Evolutionary conservation across 2,329 filamentous ascomycete genomes (phyloP).

Genomic region (Hypocreales sp.): DNA sequence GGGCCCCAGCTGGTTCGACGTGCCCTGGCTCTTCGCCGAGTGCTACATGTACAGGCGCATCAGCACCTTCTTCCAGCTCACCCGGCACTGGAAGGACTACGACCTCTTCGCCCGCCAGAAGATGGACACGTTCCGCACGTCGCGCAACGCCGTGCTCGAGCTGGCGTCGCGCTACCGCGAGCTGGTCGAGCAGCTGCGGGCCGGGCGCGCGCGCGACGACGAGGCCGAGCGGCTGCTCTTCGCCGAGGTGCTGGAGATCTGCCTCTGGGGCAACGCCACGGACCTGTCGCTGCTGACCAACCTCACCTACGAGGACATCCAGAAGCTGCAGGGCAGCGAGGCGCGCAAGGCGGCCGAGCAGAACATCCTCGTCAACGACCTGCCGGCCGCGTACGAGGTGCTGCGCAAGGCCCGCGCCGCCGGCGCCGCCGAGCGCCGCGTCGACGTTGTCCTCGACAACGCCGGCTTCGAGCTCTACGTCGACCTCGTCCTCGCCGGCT

Average conservation of each 20-base stretch:
- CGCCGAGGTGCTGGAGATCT: constrained; percentile 88
- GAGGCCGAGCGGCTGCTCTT: constrained; percentile 68
- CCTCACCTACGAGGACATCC: constrained; percentile 87
- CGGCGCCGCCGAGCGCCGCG: constrained; percentile 52
- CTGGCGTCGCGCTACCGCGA: constrained; percentile 66
- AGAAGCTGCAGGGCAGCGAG: constrained; percentile 82
- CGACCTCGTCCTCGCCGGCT: constrained; percentile 82
- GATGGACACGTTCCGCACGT: constrained; percentile 81
- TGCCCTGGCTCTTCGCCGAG: constrained; percentile 81
- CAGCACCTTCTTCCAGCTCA: constrained; percentile 60
- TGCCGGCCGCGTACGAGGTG: constrained; percentile 53
- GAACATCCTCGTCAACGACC: constrained; percentile 84
- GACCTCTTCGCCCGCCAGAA: constrained; percentile 86
- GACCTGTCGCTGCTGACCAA: constrained; percentile 84
- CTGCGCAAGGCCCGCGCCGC: constrained; percentile 49
- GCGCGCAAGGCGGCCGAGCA: constrained; percentile 76
- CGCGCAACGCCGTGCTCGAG: constrained; percentile 71
- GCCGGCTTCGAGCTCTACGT: constrained; percentile 96
- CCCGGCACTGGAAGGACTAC: constrained; percentile 74
- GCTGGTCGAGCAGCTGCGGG: constrained; percentile 50
- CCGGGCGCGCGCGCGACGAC: constrained; percentile 35
- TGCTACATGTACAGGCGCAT: constrained; percentile 89
- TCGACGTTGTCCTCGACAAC: constrained; percentile 95
- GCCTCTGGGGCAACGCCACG: constrained; percentile 93
- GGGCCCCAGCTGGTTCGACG: constrained; percentile 64